A percentile compares a stretch with the other conserved stretches of the same genome.
These are phyloP conservation scores for Taphrina communis DNA, from an alignment of 1,139 yeast genomes.

Conservation along the genomic window DNA sequence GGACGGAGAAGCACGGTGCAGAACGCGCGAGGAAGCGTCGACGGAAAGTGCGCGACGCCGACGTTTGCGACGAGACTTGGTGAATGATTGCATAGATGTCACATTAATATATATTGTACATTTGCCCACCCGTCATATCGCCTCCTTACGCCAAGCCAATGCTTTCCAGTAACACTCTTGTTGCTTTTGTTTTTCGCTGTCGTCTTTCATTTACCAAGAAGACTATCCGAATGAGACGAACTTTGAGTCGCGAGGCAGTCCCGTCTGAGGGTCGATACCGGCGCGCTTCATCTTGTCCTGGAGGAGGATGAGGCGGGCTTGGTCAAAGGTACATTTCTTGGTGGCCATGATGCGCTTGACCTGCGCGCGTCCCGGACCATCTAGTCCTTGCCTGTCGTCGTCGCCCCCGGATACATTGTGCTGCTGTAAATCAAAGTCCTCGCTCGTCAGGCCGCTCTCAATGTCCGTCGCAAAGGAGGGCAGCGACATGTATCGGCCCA, in stretches of 20 bases:
- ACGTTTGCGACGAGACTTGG: background rate
- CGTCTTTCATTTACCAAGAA: too few species aligned
- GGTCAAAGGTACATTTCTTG: constrained; percentile 63
- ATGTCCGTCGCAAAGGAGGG: constrained; percentile 63
- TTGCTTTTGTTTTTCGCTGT: too few species aligned
- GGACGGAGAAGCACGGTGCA: background rate
- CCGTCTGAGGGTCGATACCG: constrained; percentile 43
- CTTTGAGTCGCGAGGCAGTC: constrained; percentile 40
- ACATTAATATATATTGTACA: too few species aligned
- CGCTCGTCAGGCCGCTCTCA: constrained; percentile 70
- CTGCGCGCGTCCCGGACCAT: constrained; percentile 60
- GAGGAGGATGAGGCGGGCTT: constrained; percentile 61
- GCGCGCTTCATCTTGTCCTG: constrained; percentile 30
- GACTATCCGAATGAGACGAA: constrained; percentile 47
- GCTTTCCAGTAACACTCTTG: too few species aligned
- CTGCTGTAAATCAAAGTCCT: constrained; percentile 62
- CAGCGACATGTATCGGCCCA: constrained; percentile 33
- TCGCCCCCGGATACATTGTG: constrained; percentile 59
- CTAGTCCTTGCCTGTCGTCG: constrained; percentile 63
- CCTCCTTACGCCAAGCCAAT: too few species aligned
- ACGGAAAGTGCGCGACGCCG: background rate
- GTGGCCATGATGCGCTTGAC: constrained; percentile 64
- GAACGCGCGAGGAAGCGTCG: background rate
- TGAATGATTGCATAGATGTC: background rate
- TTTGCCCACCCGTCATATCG: too few species aligned